Base-by-base conservation (phyloP, 2,329 filamentous ascomycete species). In the Albifimbria verrucaria region DNA sequence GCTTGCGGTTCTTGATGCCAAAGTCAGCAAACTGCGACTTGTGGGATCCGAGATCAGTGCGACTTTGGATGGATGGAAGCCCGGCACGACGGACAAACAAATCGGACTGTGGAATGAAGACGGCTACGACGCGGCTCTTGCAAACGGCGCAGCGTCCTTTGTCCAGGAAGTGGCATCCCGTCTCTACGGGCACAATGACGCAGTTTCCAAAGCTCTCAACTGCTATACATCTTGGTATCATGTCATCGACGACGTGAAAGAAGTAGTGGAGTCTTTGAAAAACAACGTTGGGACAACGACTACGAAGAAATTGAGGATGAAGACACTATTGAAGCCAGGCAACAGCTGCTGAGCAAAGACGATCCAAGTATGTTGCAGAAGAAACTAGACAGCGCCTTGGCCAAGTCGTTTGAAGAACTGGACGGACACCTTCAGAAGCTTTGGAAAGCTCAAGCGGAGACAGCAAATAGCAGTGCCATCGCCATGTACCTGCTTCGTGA, bases 221-320 rank as follows among this genome's bases (percentile, higher is more conserved):
- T 76, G 79, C 45, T 94, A 94, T 64, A 78, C 84, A 53, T 78
- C 79, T 1, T 97, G 92, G 92, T 81, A 85, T 45, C 76, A 77
- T n/a, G 81, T 87, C 5, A 82, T 95, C n/a, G 81, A 87, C 55
- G 83, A 86, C 50, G 81, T 89, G 15, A 79, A 79, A 43, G 74
- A 76, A 18, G 77, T 87, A 3, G 80, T 92, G 7, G 82, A 85
- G 41, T 77, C 82, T 53, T 79, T 94, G 60, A 82, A 77, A 80
- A 81, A 46, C 83, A 87, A 58, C 81, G 84, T 52, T 92, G 89
- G 88, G 87, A 92, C 57, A 87, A 90, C 52, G 87, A 90, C 55
- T 78, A 86, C 24, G 84, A 88, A 49, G 83, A 88, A 49, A 83
- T 90, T 41, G 88, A 91, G 55, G 87, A 91, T 55, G 88, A 92